A percentile compares a stretch with the other conserved stretches of the same genome.
These are phyloP conservation scores for Knufia petricola DNA, from an alignment of 2,329 filamentous ascomycete genomes.

Conservation along the genomic window DNA sequence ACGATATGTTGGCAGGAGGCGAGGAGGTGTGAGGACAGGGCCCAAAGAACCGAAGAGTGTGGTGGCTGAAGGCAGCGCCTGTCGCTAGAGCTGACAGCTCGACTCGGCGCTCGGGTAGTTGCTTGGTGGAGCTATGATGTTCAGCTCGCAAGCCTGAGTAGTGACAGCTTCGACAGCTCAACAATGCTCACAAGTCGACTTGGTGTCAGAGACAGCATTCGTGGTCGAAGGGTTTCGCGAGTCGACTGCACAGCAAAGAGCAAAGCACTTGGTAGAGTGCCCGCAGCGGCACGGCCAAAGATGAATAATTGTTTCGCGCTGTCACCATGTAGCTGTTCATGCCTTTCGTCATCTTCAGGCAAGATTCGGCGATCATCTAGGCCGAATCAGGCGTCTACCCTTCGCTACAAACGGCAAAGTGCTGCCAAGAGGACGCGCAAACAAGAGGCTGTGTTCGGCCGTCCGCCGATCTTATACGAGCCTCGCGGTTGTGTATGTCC, in stretches of 20 bases:
- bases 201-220: not conserved
- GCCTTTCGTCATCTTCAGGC: not conserved
- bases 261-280: not conserved
- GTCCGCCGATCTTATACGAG: no score
- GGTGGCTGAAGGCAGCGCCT: constrained; percentile 1
- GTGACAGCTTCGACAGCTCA: not conserved
- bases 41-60: no score
- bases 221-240: no score
- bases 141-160: not conserved
- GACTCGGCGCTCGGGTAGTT: constrained; percentile 7
- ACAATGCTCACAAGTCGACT: not conserved
- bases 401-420: not conserved
- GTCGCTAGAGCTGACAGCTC: not conserved
- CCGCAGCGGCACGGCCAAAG: not conserved
- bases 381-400: not conserved
- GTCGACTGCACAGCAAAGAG: no score
- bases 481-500: no score
- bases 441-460: not conserved
- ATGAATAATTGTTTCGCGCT: constrained; percentile 1
- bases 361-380: not conserved
- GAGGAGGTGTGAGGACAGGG: no score
- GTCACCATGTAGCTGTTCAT: not conserved
- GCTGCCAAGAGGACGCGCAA: not conserved
- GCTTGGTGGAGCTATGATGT: not conserved
- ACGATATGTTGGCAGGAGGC: no score